Evolutionary conservation across 1,284 basidiomycete genomes (phyloP).

Genomic region (Microbotryum scabiosae): DNA sequence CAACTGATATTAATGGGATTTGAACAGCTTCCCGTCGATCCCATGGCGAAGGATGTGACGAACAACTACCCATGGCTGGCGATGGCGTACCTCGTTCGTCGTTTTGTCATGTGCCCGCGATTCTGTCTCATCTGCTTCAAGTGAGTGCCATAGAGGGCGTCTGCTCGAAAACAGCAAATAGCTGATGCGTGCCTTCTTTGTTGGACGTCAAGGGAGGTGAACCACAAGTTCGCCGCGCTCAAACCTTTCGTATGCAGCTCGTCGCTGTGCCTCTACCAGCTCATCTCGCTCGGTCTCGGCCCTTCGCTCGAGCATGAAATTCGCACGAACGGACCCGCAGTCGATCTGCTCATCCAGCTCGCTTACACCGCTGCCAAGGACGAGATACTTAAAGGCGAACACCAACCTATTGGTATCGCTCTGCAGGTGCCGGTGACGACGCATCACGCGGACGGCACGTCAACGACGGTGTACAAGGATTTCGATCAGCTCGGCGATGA

Average conservation of each 20-base stretch:
- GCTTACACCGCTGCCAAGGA: constrained; percentile 24
- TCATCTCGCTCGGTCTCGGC: constrained; percentile 25
- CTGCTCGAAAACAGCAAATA: neutral
- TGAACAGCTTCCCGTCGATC: constrained; percentile 26
- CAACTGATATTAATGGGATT: neutral
- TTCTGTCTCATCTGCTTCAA: constrained; percentile 32
- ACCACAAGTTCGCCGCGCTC: constrained; percentile 6
- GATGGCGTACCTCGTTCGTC: constrained; percentile 27
- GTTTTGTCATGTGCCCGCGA: constrained; percentile 31
- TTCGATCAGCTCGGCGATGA: constrained; percentile 9
- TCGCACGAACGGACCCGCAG: constrained; percentile 21
- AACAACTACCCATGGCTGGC: constrained; percentile 31
- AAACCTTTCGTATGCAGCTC: constrained; percentile 31
- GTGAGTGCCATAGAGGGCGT: neutral
- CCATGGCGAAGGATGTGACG: constrained; percentile 9
- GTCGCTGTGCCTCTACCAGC: constrained; percentile 29
- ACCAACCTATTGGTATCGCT: constrained; percentile 18
- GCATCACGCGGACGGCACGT: neutral
- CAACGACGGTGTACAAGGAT: constrained; percentile 9
- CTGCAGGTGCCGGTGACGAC: constrained; percentile 20
- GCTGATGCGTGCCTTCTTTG: neutral
- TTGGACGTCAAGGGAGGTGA: neutral
- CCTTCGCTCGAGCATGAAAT: constrained; percentile 30
- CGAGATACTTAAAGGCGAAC: constrained; percentile 12
- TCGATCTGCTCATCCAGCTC: constrained; percentile 32